These are phyloP conservation scores for Fusarium globosum DNA, from an alignment of 2,329 filamentous ascomycete genomes.

Conservation along the genomic window DNA sequence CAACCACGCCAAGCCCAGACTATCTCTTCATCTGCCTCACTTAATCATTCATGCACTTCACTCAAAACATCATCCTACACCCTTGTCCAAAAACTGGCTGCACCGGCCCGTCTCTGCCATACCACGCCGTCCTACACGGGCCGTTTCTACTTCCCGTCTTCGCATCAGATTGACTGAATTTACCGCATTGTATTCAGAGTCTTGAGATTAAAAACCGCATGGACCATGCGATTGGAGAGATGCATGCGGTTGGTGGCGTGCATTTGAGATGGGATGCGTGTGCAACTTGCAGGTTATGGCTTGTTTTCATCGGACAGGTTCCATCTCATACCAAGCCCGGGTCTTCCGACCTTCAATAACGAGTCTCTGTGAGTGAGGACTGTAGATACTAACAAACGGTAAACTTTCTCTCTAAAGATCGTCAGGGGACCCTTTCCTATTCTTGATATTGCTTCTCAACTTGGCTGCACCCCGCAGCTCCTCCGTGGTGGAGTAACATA, in stretches of 20 bases:
- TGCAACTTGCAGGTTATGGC: slow-evolving; percentile 26
- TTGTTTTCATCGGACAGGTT: slow-evolving; percentile 11
- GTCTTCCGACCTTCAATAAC: background rate
- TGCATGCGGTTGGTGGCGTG: slow-evolving; percentile 20
- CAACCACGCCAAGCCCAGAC: slow-evolving; percentile 3
- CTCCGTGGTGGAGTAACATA: slow-evolving; percentile 25
- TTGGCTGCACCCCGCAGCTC: slow-evolving; percentile 41
- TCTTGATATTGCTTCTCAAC: slow-evolving; percentile 9
- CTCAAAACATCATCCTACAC: slow-evolving; percentile 5
- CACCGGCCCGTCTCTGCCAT: slow-evolving; percentile 37
- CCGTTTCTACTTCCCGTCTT: slow-evolving; percentile 33
- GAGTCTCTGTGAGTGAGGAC: background rate
- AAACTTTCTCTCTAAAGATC: slow-evolving; percentile 7
- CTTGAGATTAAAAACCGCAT: slow-evolving; percentile 30
- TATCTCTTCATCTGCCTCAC: background rate
- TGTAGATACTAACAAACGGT: background rate
- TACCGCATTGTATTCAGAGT: background rate
- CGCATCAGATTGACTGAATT: background rate
- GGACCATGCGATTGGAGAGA: slow-evolving; percentile 32
- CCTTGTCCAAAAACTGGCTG: slow-evolving; percentile 29
- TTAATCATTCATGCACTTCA: background rate
- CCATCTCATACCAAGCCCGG: background rate
- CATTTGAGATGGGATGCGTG: slow-evolving; percentile 18
- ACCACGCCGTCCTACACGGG: slow-evolving; percentile 32
- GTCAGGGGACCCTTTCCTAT: slow-evolving; percentile 20